These are phyloP conservation scores for Xanthoparmelia taractica DNA, from an alignment of 495 filamentous ascomycete species.

Conservation along the genomic window DNA sequence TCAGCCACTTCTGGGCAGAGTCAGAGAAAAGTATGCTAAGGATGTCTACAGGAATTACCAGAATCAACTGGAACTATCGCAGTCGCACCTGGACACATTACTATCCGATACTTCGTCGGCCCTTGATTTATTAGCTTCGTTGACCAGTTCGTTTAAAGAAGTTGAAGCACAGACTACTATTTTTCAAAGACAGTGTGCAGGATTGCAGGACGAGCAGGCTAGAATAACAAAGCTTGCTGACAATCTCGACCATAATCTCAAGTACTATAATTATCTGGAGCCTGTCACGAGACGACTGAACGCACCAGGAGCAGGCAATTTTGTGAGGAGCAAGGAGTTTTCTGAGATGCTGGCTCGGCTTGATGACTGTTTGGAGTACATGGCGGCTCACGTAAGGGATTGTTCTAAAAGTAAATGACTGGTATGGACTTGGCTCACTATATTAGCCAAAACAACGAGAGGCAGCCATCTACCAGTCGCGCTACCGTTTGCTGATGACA, in stretches of 20 bases:
- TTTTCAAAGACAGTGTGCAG: slow-evolving; percentile 87
- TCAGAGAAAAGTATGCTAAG: slow-evolving; percentile 4
- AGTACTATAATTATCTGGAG: slow-evolving; percentile 88
- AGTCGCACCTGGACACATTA: slow-evolving; percentile 74
- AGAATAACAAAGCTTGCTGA: slow-evolving; percentile 68
- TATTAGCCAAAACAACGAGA: slow-evolving; percentile 72
- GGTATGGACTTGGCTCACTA: slow-evolving; percentile 18
- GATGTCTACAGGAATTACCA: slow-evolving; percentile 54
- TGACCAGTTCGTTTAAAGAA: slow-evolving; percentile 73
- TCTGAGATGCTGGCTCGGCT: slow-evolving; percentile 76
- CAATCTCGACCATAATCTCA: slow-evolving; percentile 72
- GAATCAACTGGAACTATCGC: slow-evolving; percentile 70
- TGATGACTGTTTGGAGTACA: slow-evolving; percentile 83
- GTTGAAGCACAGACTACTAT: slow-evolving; percentile 86
- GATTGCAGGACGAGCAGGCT: slow-evolving; percentile 68
- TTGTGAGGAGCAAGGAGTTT: slow-evolving; percentile 73
- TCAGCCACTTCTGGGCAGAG: slow-evolving; percentile 36
- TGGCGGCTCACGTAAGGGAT: slow-evolving; percentile 68
- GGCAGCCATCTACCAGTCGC: slow-evolving; percentile 68
- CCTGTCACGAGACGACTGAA: slow-evolving; percentile 83
- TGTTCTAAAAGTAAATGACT: not conserved
- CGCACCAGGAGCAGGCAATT: slow-evolving; percentile 77
- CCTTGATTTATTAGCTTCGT: slow-evolving; percentile 60
- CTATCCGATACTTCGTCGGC: slow-evolving; percentile 64
- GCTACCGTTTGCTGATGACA: slow-evolving; percentile 62